phyloP scores from a whole-genome alignment of 768 basidiomycete genomes.

The Lentinula lateritia region DNA sequence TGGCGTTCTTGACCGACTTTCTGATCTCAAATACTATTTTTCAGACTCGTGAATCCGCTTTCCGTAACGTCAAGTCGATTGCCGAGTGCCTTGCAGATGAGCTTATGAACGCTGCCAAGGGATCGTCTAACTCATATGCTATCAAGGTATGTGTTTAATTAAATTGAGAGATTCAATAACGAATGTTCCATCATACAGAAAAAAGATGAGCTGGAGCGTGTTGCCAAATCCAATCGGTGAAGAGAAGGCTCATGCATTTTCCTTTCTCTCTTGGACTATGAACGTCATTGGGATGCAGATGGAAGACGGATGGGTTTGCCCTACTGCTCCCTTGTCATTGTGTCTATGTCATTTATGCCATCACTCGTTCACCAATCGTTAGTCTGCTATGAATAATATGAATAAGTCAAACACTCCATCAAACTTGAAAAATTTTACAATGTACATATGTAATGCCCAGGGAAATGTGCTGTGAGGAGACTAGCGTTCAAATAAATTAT shows the following conservation, averaged over 20 bases:
- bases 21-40: background rate
- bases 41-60: slow-evolving; percentile 95
- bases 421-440: background rate
- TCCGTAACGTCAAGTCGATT: slow-evolving; percentile 99
- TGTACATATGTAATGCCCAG: background rate
- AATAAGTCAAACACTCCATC: background rate
- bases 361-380: background rate
- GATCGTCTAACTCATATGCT: slow-evolving; percentile 99
- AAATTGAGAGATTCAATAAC: background rate
- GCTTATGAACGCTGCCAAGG: slow-evolving; percentile 99
- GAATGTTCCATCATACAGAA: slow-evolving; percentile 44
- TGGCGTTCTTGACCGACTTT: background rate
- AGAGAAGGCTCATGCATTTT: slow-evolving; percentile 17
- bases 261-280: background rate
- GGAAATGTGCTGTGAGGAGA: background rate
- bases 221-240: slow-evolving; percentile 99
- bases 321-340: background rate
- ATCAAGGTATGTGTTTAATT: slow-evolving; percentile 72
- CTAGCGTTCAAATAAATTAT: no score
- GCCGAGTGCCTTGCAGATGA: slow-evolving; percentile 99
- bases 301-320: background rate
- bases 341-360: background rate
- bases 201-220: slow-evolving; percentile 99
- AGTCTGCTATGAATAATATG: slow-evolving; percentile 4
- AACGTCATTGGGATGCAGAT: background rate